Evolutionary conservation across 73 alveolate genomes (phyloP), one percentile per base, ranked within the genome.

Genomic region (Effrenium voratum): DNA sequence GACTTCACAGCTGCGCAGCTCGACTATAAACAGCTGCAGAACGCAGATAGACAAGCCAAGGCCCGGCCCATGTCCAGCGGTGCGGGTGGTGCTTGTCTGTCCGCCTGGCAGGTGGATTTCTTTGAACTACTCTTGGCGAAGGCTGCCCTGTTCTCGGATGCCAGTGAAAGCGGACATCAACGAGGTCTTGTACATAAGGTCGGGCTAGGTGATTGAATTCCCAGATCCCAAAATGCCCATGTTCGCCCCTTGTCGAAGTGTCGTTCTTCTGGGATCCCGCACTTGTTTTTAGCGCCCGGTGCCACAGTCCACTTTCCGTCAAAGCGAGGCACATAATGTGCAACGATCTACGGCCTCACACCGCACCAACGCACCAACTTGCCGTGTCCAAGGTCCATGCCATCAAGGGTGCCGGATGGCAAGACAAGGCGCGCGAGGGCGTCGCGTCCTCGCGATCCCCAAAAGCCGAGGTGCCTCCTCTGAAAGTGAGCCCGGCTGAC

Each of bases 301-400:
- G n/a, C n/a, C n/a, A n/a, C n/a, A n/a, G n/a, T n/a, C n/a, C n/a
- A n/a, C n/a, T n/a, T n/a, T n/a, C n/a, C n/a, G n/a, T n/a, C n/a
- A n/a, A n/a, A n/a, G n/a, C n/a, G n/a, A n/a, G n/a, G n/a, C n/a
- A n/a, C n/a, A n/a, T n/a, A n/a, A n/a, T n/a, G n/a, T n/a, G n/a
- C n/a, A n/a, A n/a, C n/a, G n/a, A n/a, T n/a, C n/a, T n/a, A n/a
- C n/a, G n/a, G n/a, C n/a, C n/a, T n/a, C n/a, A n/a, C n/a, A n/a
- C n/a, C n/a, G n/a, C n/a, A n/a, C n/a, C n/a, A n/a, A n/a, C n/a
- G n/a, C n/a, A n/a, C n/a, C n/a, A n/a, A n/a, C n/a, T n/a, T n/a
- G n/a, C n/a, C n/a, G n/a, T n/a, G 41, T n/a, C 96, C 73, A 47
- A 88, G 96, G 96, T 85, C 30, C 96, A 88, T 45, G 96, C 96